Evolutionary conservation across 1,284 basidiomycete genomes (phyloP), one percentile per base, ranked within the genome.

Genomic region (Apiotrichum veenhuisii): DNA sequence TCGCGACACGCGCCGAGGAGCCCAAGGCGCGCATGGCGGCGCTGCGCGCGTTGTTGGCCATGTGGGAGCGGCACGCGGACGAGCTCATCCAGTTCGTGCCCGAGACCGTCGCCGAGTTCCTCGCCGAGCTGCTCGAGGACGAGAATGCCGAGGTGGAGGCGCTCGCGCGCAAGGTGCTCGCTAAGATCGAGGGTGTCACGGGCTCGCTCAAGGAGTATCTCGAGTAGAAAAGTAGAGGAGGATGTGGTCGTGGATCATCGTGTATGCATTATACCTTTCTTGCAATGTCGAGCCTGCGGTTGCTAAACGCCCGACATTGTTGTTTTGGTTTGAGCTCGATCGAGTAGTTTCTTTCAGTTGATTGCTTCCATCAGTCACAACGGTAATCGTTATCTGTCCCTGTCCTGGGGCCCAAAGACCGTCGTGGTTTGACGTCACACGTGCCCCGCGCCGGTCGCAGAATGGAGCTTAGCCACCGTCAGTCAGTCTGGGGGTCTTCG

Each of bases 1-100:
- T 92, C 84, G 84, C 89, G 57, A 91, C 90, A 0, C 86, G 93
- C 11, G 86, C 88, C 2, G 91, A 95, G 54, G 85, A 88, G 55
- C 75, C 82, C 2, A 78, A 80, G 26, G 74, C 85, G 22, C 84
- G 90, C 14, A 71, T 91, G 12, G 82, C 84, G 47, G 88, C 92
- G 1, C 77, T 98, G 44, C 73, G 79, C 18, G 87, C 86, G 54
- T 79, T 87, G 22, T 84, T 86, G 20, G 80, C 81, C 20, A 75
- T 97, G 45, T 98, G 95, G 96, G 67, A 68, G 14, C 71, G 69
- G 26, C 82, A 82, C 50, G 51, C 61, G 4, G 87, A 92, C 55
- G 89, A 79, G 51, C 71, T 83, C 61, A 70, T 83, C n/a, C 70
- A 65, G 15, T 72, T 80, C 50, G 80, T 81, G 4, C 80, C 81